phyloP scores from a whole-genome alignment of 352 stramenopile genomes.

The Blastocystis sp. region DNA sequence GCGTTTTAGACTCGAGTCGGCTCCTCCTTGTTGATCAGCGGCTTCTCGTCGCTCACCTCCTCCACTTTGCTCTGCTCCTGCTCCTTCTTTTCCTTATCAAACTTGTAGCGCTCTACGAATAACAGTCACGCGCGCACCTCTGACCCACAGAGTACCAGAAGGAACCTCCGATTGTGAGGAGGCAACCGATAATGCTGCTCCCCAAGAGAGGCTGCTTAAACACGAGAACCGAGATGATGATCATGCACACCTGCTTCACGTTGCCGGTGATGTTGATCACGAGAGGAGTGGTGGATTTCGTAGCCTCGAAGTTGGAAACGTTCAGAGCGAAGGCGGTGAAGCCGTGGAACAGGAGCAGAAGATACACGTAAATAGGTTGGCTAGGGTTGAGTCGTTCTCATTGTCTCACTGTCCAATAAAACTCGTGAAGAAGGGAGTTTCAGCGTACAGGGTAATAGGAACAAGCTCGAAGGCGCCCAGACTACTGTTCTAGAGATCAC shows the following conservation, averaged over 20 bases:
- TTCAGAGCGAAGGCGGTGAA: constrained; percentile 63
- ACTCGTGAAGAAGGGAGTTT: constrained; percentile 30
- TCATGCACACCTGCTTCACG: constrained; percentile 69
- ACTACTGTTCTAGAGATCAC: constrained; percentile 65
- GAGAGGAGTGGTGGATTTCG: constrained; percentile 44
- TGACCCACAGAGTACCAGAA: constrained; percentile 65
- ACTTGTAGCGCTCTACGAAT: constrained; percentile 56
- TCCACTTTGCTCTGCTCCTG: background rate
- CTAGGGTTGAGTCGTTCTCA: background rate
- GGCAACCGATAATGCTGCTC: constrained; percentile 43
- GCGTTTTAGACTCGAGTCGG: background rate
- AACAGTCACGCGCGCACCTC: background rate
- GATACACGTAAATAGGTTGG: constrained; percentile 16
- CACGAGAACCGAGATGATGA: constrained; percentile 63
- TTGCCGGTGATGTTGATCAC: constrained; percentile 68
- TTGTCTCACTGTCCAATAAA: constrained; percentile 35
- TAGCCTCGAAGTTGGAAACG: constrained; percentile 67
- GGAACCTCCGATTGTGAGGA: constrained; percentile 53
- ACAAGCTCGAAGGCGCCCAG: constrained; percentile 51
- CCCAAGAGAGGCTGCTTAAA: constrained; percentile 46
- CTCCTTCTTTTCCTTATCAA: constrained; percentile 59
- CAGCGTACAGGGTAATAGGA: constrained; percentile 7
- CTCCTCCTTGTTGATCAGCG: background rate
- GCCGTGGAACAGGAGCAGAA: constrained; percentile 48
- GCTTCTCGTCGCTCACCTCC: background rate